Percentiles rank a stretch among this genome's conserved stretches.
These are phyloP conservation scores for Silene conica DNA, from an alignment of 148 eudicot genomes.

Conservation along the genomic window DNA sequence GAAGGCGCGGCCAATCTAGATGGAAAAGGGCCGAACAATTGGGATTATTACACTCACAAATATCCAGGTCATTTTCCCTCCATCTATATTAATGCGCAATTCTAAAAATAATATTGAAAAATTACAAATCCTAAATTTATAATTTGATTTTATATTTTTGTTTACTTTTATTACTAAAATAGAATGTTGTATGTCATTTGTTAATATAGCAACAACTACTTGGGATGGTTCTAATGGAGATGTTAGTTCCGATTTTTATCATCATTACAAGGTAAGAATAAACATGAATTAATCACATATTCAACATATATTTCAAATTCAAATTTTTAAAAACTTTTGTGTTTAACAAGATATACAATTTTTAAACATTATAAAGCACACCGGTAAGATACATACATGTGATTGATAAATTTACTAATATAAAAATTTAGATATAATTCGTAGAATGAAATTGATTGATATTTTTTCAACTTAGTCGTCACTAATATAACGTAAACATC, in stretches of 20 bases:
- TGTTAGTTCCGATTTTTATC: slow-evolving; percentile 6
- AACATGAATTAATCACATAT: not conserved
- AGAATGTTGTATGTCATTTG: not conserved
- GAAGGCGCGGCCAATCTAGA: slow-evolving; percentile 16
- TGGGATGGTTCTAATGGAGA: slow-evolving; percentile 13
- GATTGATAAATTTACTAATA: too few species aligned
- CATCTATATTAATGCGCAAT: not conserved
- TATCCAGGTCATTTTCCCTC: slow-evolving; percentile 6
- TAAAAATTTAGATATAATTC: too few species aligned
- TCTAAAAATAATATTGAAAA: too few species aligned
- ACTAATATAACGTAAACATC: too few species aligned
- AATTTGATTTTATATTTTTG: too few species aligned
- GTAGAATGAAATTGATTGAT: not conserved
- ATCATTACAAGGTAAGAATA: slow-evolving; percentile 19
- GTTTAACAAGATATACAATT: too few species aligned
- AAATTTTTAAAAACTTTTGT: too few species aligned
- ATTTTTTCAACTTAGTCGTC: too few species aligned
- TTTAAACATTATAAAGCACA: too few species aligned
- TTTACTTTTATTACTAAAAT: not conserved
- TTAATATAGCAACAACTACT: slow-evolving; percentile 1
- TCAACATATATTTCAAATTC: too few species aligned
- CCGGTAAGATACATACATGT: too few species aligned
- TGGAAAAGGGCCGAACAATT: slow-evolving; percentile 19
- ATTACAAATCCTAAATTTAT: too few species aligned
- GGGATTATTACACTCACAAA: slow-evolving; percentile 18